Evolutionary conservation across 768 basidiomycete genomes (phyloP).

Genomic region (Pleurotus sapidus): DNA sequence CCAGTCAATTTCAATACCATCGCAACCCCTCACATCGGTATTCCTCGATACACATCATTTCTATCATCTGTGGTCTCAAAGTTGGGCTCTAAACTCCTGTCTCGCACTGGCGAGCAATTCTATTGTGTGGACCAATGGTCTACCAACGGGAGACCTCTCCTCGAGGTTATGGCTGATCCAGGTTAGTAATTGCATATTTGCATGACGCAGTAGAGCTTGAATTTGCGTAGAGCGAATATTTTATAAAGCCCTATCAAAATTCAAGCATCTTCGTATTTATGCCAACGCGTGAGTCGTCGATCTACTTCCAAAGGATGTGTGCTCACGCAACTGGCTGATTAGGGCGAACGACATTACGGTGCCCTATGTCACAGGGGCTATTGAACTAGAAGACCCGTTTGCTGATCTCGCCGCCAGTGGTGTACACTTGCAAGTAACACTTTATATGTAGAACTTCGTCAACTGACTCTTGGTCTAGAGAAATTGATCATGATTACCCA

Average conservation of each 20-base stretch:
- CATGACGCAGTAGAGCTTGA: conserved; percentile 5
- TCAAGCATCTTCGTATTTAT: conserved; percentile 69
- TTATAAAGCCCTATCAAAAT: conserved; percentile 63
- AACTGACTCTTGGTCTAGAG: conserved; percentile 30
- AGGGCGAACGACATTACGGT: conserved; percentile 76
- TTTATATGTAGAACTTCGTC: conserved; percentile 1
- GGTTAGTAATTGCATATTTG: conserved; percentile 29
- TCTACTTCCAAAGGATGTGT: not conserved
- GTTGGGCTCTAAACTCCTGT: conserved; percentile 67
- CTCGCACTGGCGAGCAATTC: conserved; percentile 78
- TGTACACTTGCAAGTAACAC: conserved; percentile 50
- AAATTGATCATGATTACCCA: conserved; percentile 51
- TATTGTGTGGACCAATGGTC: conserved; percentile 73
- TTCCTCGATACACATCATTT: too few relatives aligned
- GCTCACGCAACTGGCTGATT: not conserved
- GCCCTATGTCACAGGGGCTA: conserved; percentile 77
- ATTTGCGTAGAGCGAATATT: conserved; percentile 61
- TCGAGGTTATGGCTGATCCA: conserved; percentile 80
- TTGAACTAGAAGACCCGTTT: conserved; percentile 68
- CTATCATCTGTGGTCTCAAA: conserved; percentile 22
- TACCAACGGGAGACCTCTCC: conserved; percentile 56
- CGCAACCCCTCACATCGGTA: conserved; percentile 40
- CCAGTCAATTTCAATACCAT: conserved; percentile 83
- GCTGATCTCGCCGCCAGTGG: conserved; percentile 52
- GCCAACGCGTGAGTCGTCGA: conserved; percentile 63